These are phyloP conservation scores for Cladosporium sp. DNA, from an alignment of 2,329 filamentous ascomycete genomes.

Conservation along the genomic window DNA sequence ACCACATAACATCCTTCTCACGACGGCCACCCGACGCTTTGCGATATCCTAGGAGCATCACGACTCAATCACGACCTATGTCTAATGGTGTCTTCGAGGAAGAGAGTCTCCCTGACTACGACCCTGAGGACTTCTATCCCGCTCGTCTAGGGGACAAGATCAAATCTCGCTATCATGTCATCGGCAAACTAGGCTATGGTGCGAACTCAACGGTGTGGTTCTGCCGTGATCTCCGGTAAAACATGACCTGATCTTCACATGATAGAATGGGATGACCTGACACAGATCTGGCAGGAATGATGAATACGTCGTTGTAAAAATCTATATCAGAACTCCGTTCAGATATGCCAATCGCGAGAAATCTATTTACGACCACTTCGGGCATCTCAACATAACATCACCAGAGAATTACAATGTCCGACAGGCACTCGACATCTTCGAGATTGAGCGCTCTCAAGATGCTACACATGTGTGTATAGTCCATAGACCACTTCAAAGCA, in stretches of 20 bases:
- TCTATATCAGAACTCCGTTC: background rate
- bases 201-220: slow-evolving; percentile 43
- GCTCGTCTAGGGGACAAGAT: slow-evolving; percentile 34
- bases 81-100: slow-evolving; percentile 21
- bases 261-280: background rate
- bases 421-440: background rate
- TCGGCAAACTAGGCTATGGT: slow-evolving; percentile 44
- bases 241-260: no score
- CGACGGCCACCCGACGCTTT: no score
- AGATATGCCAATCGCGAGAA: background rate
- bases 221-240: slow-evolving; percentile 27
- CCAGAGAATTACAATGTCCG: background rate
- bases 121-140: slow-evolving; percentile 35
- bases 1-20: no score
- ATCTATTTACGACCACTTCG: background rate
- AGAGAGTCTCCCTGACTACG: slow-evolving; percentile 25
- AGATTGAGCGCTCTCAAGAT: background rate
- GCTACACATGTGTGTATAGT: background rate
- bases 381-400: no score
- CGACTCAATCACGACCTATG: background rate
- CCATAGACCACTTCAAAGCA: background rate
- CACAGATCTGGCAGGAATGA: background rate
- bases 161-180: slow-evolving; percentile 32
- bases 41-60: no score
- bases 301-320: background rate